Base-by-base conservation (phyloP, 805 yeast species). In the Teunomyces aglyptinius region DNA sequence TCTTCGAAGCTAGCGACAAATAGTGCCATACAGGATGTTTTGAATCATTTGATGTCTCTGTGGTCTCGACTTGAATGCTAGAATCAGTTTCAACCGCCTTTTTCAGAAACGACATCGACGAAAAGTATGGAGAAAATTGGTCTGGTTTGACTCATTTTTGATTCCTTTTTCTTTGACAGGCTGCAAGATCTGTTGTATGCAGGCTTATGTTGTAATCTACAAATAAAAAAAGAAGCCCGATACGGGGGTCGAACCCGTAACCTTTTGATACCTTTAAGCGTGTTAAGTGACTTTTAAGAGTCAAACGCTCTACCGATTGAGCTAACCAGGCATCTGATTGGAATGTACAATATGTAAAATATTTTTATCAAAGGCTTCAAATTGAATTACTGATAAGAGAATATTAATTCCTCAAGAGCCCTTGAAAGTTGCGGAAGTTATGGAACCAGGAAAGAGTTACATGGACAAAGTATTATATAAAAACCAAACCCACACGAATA, bases 191-290 rank as follows among this genome's bases (percentile, higher is more conserved):
- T 13, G 13, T 12, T 33, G 13, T 18, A 6, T 33, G 19, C 38
- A 33, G 38, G 38, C 22, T 11, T 11, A 10, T 10, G 18, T 13
- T 31, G 8, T 13, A 15, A 13, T 31, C 33, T 31, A 13, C 1
- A 6, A 5, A 24, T 19, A 18, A 46, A 46, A 47, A 44, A 41
- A 3, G 5, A 44, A 49, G 53, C 53, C 51, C 53, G 49, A 50
- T 50, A 42, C 51, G 54, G 54, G 54, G 51, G 49, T 50, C 51
- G 51, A 50, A 50, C 54, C 54, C 54, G 54, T 43, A 50, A 49
- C 54, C 54, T 48, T 50, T 50, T 50, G 54, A 50, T 50, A 32
- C 44, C 54, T 41, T 43, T 34, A 18, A 20, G n/a, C 15, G 33
- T 15, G 13, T n/a, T 29, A 4, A 3, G 33, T 31, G 33, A 31